Percentiles rank a stretch among this genome's conserved stretches.
Conservation (phyloP, 2,329 filamentous ascomycete species). For the Neonectria hederae region DNA sequence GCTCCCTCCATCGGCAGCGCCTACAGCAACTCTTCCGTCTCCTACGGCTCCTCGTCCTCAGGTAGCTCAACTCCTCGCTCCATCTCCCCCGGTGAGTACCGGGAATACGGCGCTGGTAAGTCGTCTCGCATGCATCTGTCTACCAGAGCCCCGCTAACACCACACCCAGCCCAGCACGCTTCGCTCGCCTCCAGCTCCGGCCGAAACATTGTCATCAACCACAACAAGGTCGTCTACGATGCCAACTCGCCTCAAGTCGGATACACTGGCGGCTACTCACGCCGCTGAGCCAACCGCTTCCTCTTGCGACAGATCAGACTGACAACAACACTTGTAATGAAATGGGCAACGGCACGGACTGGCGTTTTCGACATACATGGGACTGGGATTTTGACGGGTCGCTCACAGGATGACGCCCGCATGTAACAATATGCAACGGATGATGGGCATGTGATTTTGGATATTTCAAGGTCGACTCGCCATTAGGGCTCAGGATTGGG, state of each 20-base stretch:
- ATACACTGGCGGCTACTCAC: conserved; percentile 36
- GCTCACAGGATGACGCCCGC: conserved; percentile 22
- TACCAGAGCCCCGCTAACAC: conserved; percentile 32
- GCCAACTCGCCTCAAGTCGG: conserved; percentile 42
- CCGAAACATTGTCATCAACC: conserved; percentile 46
- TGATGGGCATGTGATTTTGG: conserved; percentile 17
- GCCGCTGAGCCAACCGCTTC: background rate
- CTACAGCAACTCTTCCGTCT: conserved; percentile 42
- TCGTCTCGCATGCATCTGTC: conserved; percentile 29
- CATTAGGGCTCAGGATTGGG: conserved; percentile 23
- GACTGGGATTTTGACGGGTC: conserved; percentile 24
- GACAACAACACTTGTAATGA: conserved; percentile 22
- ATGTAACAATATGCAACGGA: conserved; percentile 34
- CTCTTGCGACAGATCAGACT: background rate
- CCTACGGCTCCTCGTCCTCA: conserved; percentile 41
- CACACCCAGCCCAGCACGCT: conserved; percentile 36
- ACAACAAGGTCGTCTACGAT: conserved; percentile 45
- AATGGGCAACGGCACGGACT: conserved; percentile 30
- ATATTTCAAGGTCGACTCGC: conserved; percentile 17
- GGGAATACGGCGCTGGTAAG: conserved; percentile 48
- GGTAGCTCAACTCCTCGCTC: conserved; percentile 42
- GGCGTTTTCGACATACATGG: conserved; percentile 33
- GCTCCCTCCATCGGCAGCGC: conserved; percentile 43
- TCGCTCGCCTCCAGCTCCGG: conserved; percentile 38
- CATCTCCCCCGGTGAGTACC: conserved; percentile 42